A percentile compares a stretch with the other conserved stretches of the same genome.
Evolutionary conservation across 2,329 filamentous ascomycete genomes (phyloP).

Genomic region (Neofusicoccum cordaticola): DNA sequence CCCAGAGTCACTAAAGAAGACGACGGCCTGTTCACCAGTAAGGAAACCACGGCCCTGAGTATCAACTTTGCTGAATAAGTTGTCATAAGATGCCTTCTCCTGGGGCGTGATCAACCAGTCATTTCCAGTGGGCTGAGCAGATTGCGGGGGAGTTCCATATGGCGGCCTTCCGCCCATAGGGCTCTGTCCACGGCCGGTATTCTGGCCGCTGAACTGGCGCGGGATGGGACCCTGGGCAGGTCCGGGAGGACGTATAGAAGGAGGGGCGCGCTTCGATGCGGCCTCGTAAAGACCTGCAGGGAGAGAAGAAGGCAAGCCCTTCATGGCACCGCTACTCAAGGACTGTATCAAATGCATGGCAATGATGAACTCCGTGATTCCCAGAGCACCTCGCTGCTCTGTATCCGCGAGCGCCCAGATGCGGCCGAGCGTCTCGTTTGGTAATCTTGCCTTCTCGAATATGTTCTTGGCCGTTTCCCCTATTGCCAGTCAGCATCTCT

Average conservation of each 20-base stretch:
- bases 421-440: conserved; percentile 85
- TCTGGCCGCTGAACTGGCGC: conserved; percentile 73
- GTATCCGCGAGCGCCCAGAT: conserved; percentile 97
- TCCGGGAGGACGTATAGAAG: conserved; percentile 43
- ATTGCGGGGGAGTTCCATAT: conserved; percentile 48
- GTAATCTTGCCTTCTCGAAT: conserved; percentile 86
- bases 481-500: conserved; percentile 26
- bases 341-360: conserved; percentile 96
- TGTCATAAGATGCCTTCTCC: conserved; percentile 86
- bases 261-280: conserved; percentile 64
- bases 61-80: conserved; percentile 80
- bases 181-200: conserved; percentile 53
- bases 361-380: conserved; percentile 90
- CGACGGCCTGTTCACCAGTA: conserved; percentile 89
- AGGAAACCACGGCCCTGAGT: conserved; percentile 78
- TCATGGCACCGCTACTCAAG: conserved; percentile 78
- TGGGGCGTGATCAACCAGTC: conserved; percentile 81
- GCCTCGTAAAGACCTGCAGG: conserved; percentile 88
- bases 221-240: conserved; percentile 64
- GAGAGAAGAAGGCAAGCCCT: conserved; percentile 73
- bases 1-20: conserved; percentile 89
- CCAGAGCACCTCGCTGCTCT: conserved; percentile 83
- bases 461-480: conserved; percentile 89
- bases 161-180: conserved; percentile 51
- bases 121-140: conserved; percentile 54